Conservation (phyloP, 129 eudicot genomes). For the Erigeron canadensis region DNA sequence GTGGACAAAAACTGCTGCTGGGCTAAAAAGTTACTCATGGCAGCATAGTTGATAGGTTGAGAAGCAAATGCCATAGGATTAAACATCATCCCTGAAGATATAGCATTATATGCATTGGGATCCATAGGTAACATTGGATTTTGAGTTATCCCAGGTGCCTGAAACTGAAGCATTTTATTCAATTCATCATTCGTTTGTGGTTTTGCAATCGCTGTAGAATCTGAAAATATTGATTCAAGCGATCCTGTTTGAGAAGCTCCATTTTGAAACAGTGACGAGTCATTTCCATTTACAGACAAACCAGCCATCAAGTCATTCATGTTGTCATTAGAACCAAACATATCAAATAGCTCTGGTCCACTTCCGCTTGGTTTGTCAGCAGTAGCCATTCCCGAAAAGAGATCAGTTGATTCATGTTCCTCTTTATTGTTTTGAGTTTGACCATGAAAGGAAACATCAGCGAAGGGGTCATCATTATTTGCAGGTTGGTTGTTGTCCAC, state of each 20-base stretch:
- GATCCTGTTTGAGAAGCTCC: slow-evolving; percentile 17
- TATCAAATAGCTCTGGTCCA: slow-evolving; percentile 59
- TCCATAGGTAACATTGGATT: slow-evolving; percentile 62
- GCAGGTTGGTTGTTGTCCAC: slow-evolving; percentile 38
- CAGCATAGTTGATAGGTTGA: slow-evolving; percentile 67
- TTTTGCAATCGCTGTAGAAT: slow-evolving; percentile 32
- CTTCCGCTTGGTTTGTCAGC: slow-evolving; percentile 41
- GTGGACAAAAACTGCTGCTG: slow-evolving; percentile 84
- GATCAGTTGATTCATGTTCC: slow-evolving; percentile 52
- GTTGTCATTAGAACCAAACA: slow-evolving; percentile 51
- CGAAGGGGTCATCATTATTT: slow-evolving; percentile 79
- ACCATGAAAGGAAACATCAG: slow-evolving; percentile 85
- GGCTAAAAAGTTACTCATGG: slow-evolving; percentile 69
- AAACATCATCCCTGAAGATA: slow-evolving; percentile 64
- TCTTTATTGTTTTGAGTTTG: slow-evolving; percentile 39
- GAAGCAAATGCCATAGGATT: slow-evolving; percentile 66
- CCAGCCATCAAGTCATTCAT: slow-evolving; percentile 69
- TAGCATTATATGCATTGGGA: slow-evolving; percentile 50
- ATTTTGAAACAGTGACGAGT: slow-evolving; percentile 39
- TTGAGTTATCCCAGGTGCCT: slow-evolving; percentile 44
- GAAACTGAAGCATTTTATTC: slow-evolving; percentile 48
- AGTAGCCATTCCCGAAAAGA: slow-evolving; percentile 72
- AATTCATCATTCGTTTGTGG: slow-evolving; percentile 33
- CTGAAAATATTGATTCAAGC: slow-evolving; percentile 28
- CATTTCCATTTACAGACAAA: slow-evolving; percentile 55